Evolutionary conservation across 2,329 filamentous ascomycete species (phyloP), one percentile per base, ranked within the genome.

Genomic region (Aureobasidium sp.): DNA sequence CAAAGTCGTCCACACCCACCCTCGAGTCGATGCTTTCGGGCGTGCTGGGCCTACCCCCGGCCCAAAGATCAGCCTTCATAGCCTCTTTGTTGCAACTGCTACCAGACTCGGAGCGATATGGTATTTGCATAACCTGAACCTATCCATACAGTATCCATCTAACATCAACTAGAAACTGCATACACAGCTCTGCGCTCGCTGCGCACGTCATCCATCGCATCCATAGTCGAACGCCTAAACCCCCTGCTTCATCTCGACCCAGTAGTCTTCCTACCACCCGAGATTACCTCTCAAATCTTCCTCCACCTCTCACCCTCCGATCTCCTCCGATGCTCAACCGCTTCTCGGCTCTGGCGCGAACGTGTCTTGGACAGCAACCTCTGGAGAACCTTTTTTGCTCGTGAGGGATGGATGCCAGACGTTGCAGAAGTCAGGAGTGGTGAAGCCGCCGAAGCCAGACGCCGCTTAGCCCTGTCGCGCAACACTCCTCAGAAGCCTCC

Each of bases 211-310:
- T 84, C 86, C 60, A 86, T 97, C 63, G 86, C 88, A 54, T 82
- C 87, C 48, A 89, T 97, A 59, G 90, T 96, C 50, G 84, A 92
- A 60, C 84, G 87, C 65, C 78, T 96, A n/a, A 89, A 87, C 65
- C 90, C 91, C 4, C 83, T 92, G 58, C 86, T 97, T 3, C 92
- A 97, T 74, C 93, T 97, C 76, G 90, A 99, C 75, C 96, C 96
- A 60, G 86, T 96, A 45, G 79, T 85, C 65, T 86, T 90, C 69
- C 83, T 99, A 0, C 94, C 94, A 0, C 86, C 90, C 30, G 94
- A 99, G 73, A 89, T 99, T 68, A 95, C 91, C 64, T 86, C 94
- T 48, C 88, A 95, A 69, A 88, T 97, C 48, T 86, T 99, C 47
- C 87, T 88, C 16, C 94, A 91, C 70, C 86, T 99, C 54, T 89